Percentiles rank a stretch among this genome's conserved stretches.
phyloP scores from a whole-genome alignment of 73 alveolate genomes.

The Tetrahymena malaccensis region DNA sequence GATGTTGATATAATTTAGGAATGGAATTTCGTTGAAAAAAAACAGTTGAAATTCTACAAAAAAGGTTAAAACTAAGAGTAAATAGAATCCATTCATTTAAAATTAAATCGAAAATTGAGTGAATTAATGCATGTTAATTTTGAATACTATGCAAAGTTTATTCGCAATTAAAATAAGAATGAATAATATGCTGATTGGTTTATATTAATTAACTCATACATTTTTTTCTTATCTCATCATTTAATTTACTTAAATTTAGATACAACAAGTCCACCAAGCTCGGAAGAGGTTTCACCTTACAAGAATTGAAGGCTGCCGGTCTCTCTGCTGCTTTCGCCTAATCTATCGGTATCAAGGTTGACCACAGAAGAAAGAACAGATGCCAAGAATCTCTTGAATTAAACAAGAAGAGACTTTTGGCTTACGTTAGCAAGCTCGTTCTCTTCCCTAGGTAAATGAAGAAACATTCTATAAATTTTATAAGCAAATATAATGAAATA shows the following conservation, averaged over 20 bases:
- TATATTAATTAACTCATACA: neutral
- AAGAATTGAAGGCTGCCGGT: slow-evolving; percentile 90
- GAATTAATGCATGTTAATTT: neutral
- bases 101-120: neutral
- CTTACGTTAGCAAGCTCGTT: slow-evolving; percentile 82
- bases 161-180: neutral
- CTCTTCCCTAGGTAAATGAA: slow-evolving; percentile 74
- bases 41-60: neutral
- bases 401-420: slow-evolving; percentile 89
- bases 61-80: neutral
- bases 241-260: neutral
- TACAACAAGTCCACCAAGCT: slow-evolving; percentile 47
- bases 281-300: slow-evolving; percentile 95
- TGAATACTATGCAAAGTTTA: neutral
- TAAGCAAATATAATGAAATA: neutral
- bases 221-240: neutral
- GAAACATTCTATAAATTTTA: neutral
- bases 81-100: neutral
- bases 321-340: slow-evolving; percentile 84
- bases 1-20: neutral
- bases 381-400: slow-evolving; percentile 73
- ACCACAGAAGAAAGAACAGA: slow-evolving; percentile 95
- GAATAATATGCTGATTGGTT: neutral
- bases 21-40: neutral
- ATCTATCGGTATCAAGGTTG: slow-evolving; percentile 96